These are phyloP conservation scores for Nannochloris sp. DNA, from an alignment of 139 green algal species.

Conservation along the genomic window DNA sequence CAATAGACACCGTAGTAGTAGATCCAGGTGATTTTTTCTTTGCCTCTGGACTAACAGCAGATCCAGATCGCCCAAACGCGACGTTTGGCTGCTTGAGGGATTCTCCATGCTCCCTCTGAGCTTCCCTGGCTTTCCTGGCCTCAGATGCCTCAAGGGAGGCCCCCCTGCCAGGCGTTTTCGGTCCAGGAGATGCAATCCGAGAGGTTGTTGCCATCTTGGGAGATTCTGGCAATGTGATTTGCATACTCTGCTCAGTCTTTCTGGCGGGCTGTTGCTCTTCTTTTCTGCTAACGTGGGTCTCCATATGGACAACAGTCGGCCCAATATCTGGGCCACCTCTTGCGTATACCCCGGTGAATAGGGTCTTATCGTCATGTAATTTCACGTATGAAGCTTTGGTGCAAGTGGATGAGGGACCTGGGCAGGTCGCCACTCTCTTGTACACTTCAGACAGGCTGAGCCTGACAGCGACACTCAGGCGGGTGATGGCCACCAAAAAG, in stretches of 20 bases:
- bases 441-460: background rate
- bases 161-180: background rate
- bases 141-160: background rate
- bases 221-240: background rate
- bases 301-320: background rate
- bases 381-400: conserved; percentile 1
- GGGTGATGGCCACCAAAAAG: background rate
- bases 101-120: background rate
- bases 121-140: background rate
- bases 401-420: background rate
- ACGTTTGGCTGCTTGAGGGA: background rate
- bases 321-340: conserved; percentile 1
- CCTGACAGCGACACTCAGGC: background rate
- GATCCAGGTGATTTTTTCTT: too few relatives aligned
- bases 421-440: background rate
- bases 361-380: conserved; percentile 2
- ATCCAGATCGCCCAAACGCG: too few relatives aligned
- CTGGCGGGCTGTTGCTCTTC: too few relatives aligned
- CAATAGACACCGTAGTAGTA: too few relatives aligned
- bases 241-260: background rate
- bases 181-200: background rate
- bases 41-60: too few relatives aligned
- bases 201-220: background rate
- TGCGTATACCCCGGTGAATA: background rate
- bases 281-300: background rate